A percentile compares a stretch with the other conserved stretches of the same genome.
These are phyloP conservation scores for Chrysoporthe cubensis DNA, from an alignment of 2,329 filamentous ascomycete species.

Conservation along the genomic window DNA sequence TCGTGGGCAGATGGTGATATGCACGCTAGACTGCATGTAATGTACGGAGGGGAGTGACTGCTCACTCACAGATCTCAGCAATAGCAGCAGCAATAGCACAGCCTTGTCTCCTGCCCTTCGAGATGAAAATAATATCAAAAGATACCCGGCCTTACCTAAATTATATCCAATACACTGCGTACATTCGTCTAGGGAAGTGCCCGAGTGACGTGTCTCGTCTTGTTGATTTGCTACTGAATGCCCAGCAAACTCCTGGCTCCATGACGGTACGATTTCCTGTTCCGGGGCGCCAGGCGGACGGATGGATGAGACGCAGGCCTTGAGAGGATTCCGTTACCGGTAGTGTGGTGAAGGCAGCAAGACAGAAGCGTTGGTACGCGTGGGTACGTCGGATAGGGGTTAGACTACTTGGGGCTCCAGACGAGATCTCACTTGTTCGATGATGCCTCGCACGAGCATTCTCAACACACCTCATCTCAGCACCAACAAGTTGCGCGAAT, in stretches of 20 bases:
- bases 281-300: neutral
- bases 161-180: too few species aligned
- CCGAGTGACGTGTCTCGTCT: too few species aligned
- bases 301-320: neutral
- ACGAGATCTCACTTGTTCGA: neutral
- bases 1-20: neutral
- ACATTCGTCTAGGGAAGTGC: too few species aligned
- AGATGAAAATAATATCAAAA: conserved; percentile 5
- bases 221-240: too few species aligned
- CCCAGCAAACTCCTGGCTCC: neutral
- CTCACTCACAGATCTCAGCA: neutral
- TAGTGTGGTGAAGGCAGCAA: neutral
- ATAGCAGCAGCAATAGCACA: neutral
- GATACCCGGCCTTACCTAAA: neutral
- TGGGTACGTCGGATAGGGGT: too few species aligned
- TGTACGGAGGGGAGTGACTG: neutral
- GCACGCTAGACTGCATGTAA: neutral
- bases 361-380: neutral
- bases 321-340: neutral
- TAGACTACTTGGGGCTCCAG: too few species aligned
- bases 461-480: neutral
- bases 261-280: too few species aligned
- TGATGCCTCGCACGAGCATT: neutral
- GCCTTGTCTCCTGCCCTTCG: conserved; percentile 16
- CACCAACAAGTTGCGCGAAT: neutral